Base-by-base conservation (phyloP, 73 alveolate genomes). In the Blepharisma japonicum region DNA sequence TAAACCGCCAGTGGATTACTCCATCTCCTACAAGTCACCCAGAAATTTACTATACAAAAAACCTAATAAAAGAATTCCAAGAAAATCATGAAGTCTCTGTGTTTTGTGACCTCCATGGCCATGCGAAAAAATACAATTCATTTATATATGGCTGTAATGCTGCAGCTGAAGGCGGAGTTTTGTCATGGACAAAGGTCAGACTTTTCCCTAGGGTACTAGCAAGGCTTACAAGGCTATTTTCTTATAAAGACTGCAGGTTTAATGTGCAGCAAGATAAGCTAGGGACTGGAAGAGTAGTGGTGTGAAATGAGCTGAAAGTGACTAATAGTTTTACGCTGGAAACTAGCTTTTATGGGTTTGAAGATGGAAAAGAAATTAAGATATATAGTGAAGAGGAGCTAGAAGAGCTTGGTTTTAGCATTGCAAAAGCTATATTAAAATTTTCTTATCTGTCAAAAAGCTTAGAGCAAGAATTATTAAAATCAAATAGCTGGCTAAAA, bases 61-160 rank as follows among this genome's bases (percentile, higher is more conserved):
- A 71, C 47, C 82, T 80, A 56, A 92, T 94, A 61, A 68, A 79
- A 27, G 81, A 80, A 79, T 55, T 88, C 67, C 56, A 86, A 18
- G 78, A 89, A 56, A 91, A 87, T 67, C 85, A 96, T 80, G 90
- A 89, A 54, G 71, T 86, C 7, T 87, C 87, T 32, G 79, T 88
- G 47, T 92, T 88, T 53, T 80, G 93, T 51, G 99, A 94, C 79
- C 79, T 94, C 46, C 99, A 94, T 88, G 98, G 98, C 7, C 99
- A 94, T 83, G 85, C 93, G 45, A 95, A 92, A 71, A 85, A 93
- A 77, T 80, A 83, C 72, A 89, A 91, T 79, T 68, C 96, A 46
- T 94, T 94, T 80, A 83, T 92, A 79, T 94, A 90, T 92, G 96
- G 97, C 21, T 92, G 94, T 71, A 86, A 86, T 80, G 85, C 84